A percentile compares a stretch with the other conserved stretches of the same genome.
These are phyloP conservation scores for Mortierella alpina DNA, from an alignment of 192 early-diverging fungal genomes.

Conservation along the genomic window DNA sequence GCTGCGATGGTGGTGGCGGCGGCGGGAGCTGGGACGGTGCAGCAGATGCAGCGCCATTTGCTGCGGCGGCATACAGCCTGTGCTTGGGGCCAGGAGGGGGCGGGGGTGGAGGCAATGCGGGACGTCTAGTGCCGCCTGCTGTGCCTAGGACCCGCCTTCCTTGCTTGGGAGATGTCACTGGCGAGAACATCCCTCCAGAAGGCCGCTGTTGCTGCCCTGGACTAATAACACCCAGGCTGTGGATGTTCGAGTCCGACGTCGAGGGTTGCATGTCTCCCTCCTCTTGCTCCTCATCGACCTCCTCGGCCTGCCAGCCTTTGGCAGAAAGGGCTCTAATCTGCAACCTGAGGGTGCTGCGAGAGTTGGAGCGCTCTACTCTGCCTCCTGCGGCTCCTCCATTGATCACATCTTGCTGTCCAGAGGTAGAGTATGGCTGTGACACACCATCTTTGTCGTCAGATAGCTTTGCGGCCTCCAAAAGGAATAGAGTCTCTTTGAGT, in stretches of 20 bases:
- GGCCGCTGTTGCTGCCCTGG: slow-evolving; percentile 7
- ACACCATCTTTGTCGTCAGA: slow-evolving; percentile 11
- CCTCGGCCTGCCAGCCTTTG: slow-evolving; percentile 42
- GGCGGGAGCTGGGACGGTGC: background rate
- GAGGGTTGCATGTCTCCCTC: slow-evolving; percentile 4
- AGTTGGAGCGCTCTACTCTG: slow-evolving; percentile 24
- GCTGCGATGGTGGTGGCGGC: slow-evolving; percentile 1
- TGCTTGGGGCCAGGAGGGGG: slow-evolving; percentile 45
- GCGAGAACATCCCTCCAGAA: background rate
- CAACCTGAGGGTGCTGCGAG: slow-evolving; percentile 25
- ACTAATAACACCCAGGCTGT: slow-evolving; percentile 14
- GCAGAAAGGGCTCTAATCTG: slow-evolving; percentile 40
- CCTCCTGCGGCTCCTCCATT: background rate
- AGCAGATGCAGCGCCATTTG: background rate
- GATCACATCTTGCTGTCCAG: background rate
- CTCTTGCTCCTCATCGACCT: slow-evolving; percentile 46
- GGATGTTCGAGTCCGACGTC: slow-evolving; percentile 11
- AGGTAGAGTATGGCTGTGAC: background rate
- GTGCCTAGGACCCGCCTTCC: slow-evolving; percentile 22
- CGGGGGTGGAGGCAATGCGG: slow-evolving; percentile 42
- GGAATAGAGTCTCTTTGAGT: slow-evolving; percentile 37
- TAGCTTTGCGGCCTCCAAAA: slow-evolving; percentile 32
- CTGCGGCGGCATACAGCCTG: slow-evolving; percentile 27
- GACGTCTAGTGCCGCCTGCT: slow-evolving; percentile 22
- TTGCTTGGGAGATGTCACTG: slow-evolving; percentile 13